Evolutionary conservation across 768 basidiomycete genomes (phyloP), one percentile per base, ranked within the genome.

Genomic region (Hebeloma cylindrosporum): DNA sequence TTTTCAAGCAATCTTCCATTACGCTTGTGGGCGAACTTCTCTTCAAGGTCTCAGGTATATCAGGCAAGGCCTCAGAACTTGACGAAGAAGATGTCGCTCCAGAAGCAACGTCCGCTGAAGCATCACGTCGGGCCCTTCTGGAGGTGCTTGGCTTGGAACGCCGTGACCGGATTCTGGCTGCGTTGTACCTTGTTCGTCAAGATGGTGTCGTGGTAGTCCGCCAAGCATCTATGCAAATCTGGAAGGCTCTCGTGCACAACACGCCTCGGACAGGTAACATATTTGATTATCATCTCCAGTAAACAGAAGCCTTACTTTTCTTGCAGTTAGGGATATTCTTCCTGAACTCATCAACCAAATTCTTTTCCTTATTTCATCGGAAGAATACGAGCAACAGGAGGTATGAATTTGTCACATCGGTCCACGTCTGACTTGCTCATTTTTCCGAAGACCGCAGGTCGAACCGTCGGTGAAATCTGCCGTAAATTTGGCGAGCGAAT

Each of bases 201-300:
- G 96, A 98, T 64, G 77, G 88, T 9, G 90, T 96, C 53, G 83
- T 80, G 30, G 78, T 84, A 33, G 94, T 98, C 27, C 83, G 95
- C 29, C 89, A 92, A 61, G 82, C 92, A 2, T 89, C 94, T 0
- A 80, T 95, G 33, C 92, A 92, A 45, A 96, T 98, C 52, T 99
- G 96, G 96, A 98, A 98, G 67, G 95, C 93, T 3, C 74, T 98
- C 51, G 94, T 99, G 7, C 81, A 92, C 62, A 98, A 95, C 57
- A 95, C 93, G 0, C 93, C 92, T 4, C 75, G 86, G 33, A 95
- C 93, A 52, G 85, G 92, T 92, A 60, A 45, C 70, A 17, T 40
- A 10, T 13, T 14, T 37, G n/a, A n/a, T 33, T 37, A 25, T 40
- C 26, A 23, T 16, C 8, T 7, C 11, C 22, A 7, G 7, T 3